Evolutionary conservation across 2,329 filamentous ascomycete species (phyloP), one percentile per base, ranked within the genome.

Genomic region (Emmonsiellopsis sp.): DNA sequence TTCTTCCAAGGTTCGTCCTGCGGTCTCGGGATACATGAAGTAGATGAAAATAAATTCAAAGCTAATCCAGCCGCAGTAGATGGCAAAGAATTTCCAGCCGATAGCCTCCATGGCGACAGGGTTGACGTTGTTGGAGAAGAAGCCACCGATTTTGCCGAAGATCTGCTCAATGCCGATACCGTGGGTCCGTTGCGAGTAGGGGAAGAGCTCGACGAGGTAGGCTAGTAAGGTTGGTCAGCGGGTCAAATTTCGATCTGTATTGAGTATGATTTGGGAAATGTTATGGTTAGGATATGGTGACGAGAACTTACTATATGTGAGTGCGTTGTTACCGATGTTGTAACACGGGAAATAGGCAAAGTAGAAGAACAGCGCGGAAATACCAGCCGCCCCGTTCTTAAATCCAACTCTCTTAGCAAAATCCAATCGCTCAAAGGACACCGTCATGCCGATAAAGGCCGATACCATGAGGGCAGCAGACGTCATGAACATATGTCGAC

Each of bases 291-390:
- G n/a, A n/a, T 13, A 49, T 38, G 37, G 31, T 42, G 8, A 35
- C 8, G 26, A 32, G 63, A 15, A 38, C 50, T n/a, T 46, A 52
- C 50, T 84, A 65, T 84, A 84, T 0, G 80, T 83, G 52, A 86
- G 70, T 11, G 82, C 79, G 62, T 85, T 85, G 65, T 84, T 83
- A n/a, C 81, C 82, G 49, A 85, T 74, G 59, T 84, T 84, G 64
- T 85, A 85, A 56, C 70, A 73, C 3, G 81, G 79, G 8, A 74
- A 75, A 64, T 83, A 85, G 3, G 74, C 70, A 57, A 82, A 84
- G 59, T 80, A 81, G 66, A 82, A 84, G 65, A 84, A 77, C 34
- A 83, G 60, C 38, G 73, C 65, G 6, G 69, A 60, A 8, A 65
- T 65, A 7, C 71, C 71, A 2, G 72, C 69, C 26, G 72, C 67